phyloP scores from a whole-genome alignment of 768 basidiomycete genomes.

The Fomitopsis serialis region DNA sequence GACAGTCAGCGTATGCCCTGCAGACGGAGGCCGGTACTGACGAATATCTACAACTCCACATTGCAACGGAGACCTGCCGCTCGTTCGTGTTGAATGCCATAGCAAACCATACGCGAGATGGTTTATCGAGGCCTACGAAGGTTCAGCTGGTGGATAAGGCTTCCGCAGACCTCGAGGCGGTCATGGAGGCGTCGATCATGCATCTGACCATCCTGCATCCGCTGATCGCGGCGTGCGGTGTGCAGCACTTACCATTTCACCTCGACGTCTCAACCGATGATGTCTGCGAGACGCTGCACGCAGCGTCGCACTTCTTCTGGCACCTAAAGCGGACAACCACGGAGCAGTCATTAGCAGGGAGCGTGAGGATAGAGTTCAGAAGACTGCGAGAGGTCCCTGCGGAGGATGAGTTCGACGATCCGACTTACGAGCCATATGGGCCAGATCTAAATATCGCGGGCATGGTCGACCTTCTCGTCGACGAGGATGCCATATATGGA shows the following conservation, averaged over 20 bases:
- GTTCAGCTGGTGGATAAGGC: conserved; percentile 1
- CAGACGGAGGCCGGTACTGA: too few species aligned
- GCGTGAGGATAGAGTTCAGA: conserved; percentile 2
- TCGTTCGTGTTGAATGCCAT: neutral
- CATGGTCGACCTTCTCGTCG: conserved; percentile 15
- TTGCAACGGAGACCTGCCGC: conserved; percentile 3
- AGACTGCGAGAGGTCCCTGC: neutral
- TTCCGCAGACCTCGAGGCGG: neutral
- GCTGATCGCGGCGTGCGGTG: neutral
- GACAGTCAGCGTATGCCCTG: too few species aligned
- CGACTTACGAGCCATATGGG: neutral
- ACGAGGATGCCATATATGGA: conserved; percentile 14
- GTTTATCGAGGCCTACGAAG: neutral
- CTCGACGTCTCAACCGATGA: neutral
- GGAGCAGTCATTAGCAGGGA: neutral
- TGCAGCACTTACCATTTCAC: neutral
- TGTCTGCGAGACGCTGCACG: conserved; percentile 1
- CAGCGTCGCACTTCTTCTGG: conserved; percentile 7
- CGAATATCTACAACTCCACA: too few species aligned
- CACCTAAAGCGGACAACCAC: neutral
- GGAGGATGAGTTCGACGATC: conserved; percentile 1
- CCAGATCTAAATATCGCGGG: conserved; percentile 5
- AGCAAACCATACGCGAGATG: neutral
- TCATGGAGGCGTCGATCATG: neutral
- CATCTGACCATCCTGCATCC: neutral